Base-by-base conservation (phyloP, 768 basidiomycete species). In the Hydnomerulius pinastri region DNA sequence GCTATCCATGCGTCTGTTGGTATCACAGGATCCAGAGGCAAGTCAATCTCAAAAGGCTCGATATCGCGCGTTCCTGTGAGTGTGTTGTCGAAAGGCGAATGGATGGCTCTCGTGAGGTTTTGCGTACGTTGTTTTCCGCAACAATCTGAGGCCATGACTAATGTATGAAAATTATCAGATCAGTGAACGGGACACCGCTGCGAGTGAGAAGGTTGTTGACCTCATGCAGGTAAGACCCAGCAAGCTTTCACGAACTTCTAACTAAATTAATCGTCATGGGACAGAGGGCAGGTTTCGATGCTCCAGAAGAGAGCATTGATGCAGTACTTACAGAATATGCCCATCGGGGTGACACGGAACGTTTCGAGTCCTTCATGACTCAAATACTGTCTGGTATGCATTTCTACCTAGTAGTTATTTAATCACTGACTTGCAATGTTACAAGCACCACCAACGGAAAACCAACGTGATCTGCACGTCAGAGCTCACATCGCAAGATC, bases 381-480 rank as follows among this genome's bases (percentile, higher is more conserved):
- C 69, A 67, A 9, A 73, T 75, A 43, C 51, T 79, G 2, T 64
- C 71, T 46, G 75, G 84, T 84, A 54, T 15, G 71, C 64, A 17
- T 41, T 18, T 10, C 25, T 37, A 15, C 18, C 30, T 36, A 2
- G 27, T 18, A 12, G 25, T n/a, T 15, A 3, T 29, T 38, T 36
- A 33, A 47, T 53, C 15, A 56, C 27, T n/a, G n/a, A n/a, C 15
- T n/a, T 48, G 13, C 8, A 17, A 20, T 72, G 55, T 29, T 48
- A 18, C 13, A 24, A 68, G 69, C 15, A 17, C 52, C 55, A 33
- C 82, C 79, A 24, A 82, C 77, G 0, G 78, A 79, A 30, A 63
- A 53, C 15, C 87, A 89, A 55, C 81, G 83, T 2, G 82, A 92
- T 58, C 75, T 90, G 13, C 86, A 93, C 54, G 69, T 95, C 52